Evolutionary conservation across 1,284 basidiomycete species (phyloP), one percentile per base, ranked within the genome.

Genomic region (Cryptococcus floricola): DNA sequence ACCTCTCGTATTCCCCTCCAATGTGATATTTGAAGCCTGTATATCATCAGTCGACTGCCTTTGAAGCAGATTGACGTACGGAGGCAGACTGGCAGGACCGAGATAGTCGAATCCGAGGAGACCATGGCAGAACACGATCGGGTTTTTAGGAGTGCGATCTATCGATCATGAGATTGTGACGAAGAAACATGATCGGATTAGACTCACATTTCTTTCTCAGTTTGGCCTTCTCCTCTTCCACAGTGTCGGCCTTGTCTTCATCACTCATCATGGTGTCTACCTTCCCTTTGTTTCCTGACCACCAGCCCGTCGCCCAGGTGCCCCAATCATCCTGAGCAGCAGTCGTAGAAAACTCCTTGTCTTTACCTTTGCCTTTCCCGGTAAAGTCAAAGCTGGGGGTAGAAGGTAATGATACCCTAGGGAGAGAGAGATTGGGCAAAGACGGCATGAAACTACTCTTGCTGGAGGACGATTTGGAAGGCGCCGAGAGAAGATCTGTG

Each of bases 1-100:
- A 88, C 90, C 69, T 96, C 90, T 66, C 87, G 87, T 62, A 97
- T 93, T 3, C 94, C 94, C 39, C 93, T 83, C 94, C 94, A 98
- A 73, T 98, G 92, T 5, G 86, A 83, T 48, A 98, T 89, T 67
- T 92, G 85, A 27, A 97, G 69, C 4, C 85, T 10, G 88, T 86
- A 56, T 48, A 48, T 1, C 71, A 65, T 63, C 84, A 9, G 86
- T 39, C 3, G 12, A 41, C 10, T 5, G 39, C 1, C 14, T 3
- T 4, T 14, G n/a, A 14, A 41, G 28, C 19, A 4, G 12, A 37
- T 19, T 27, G 8, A 56, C 62, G 16, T 38, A 67, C 59, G 69
- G 62, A 7, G 71, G 70, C 4, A 74, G 42, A 60, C 62, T 67
- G 9, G 64, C 57, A 2, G 73, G 71, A 6, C 61, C 70, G 10